A percentile compares a stretch with the other conserved stretches of the same genome.
phyloP scores from a whole-genome alignment of 164 flowering plant genomes.

The Umbellularia californica region DNA sequence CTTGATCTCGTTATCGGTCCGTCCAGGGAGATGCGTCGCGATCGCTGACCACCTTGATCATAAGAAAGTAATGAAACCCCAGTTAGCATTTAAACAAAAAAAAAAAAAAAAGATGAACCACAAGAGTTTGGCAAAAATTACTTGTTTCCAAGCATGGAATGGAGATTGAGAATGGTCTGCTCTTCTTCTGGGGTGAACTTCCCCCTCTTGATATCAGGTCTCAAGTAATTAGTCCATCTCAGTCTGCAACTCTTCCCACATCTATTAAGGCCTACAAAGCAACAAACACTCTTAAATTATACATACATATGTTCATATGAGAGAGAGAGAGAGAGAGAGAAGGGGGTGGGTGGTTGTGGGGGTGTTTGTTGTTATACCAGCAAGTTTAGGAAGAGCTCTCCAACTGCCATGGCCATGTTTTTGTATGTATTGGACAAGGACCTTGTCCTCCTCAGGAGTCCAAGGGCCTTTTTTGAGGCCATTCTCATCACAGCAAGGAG shows the following conservation, averaged over 20 bases:
- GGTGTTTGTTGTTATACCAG: neutral
- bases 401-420: constrained; percentile 13
- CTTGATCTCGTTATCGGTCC: too few relatives aligned
- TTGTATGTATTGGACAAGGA: constrained; percentile 7
- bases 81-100: too few relatives aligned
- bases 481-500: constrained; percentile 13
- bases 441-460: constrained; percentile 15
- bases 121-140: constrained; percentile 13
- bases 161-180: constrained; percentile 60
- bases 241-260: constrained; percentile 72
- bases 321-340: neutral
- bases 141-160: constrained; percentile 71
- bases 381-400: constrained; percentile 15
- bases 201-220: constrained; percentile 71
- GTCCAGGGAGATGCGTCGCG: too few relatives aligned
- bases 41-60: too few relatives aligned
- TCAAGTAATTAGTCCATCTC: constrained; percentile 64
- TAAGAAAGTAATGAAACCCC: too few relatives aligned
- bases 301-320: neutral
- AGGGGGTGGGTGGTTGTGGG: neutral
- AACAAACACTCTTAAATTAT: neutral
- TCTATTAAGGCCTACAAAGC: constrained; percentile 46
- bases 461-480: constrained; percentile 14
- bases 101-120: neutral
- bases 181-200: constrained; percentile 57